Conservation (phyloP, 257 asterid genomes). For the Gardenia jasminoides region DNA sequence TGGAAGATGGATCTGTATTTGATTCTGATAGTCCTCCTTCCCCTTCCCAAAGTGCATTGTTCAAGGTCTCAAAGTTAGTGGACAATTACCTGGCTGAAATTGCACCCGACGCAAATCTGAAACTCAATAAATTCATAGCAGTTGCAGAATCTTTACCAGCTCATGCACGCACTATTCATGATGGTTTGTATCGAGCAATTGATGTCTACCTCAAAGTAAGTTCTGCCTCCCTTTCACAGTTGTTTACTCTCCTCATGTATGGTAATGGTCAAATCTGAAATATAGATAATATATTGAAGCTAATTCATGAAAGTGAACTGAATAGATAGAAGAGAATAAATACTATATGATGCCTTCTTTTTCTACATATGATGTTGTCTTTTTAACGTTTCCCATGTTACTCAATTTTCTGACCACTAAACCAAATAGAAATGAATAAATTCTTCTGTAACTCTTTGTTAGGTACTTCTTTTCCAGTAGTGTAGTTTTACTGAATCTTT, state of each 20-base stretch:
- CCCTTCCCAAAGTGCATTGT: constrained; percentile 74
- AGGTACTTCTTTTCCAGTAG: not conserved
- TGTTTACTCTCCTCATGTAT: not conserved
- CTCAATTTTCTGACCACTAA: not conserved
- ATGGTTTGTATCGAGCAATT: constrained; percentile 83
- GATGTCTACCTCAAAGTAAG: constrained; percentile 93
- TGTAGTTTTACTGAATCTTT: not conserved
- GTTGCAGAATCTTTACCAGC: constrained; percentile 78
- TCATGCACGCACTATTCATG: constrained; percentile 73
- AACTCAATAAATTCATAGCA: constrained; percentile 70
- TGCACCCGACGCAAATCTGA: constrained; percentile 88
- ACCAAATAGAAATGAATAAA: not conserved
- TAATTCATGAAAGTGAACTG: not conserved
- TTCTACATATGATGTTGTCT: not conserved
- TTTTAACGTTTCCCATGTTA: not conserved
- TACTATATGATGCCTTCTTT: not conserved
- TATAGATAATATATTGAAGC: not conserved
- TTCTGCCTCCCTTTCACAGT: not conserved
- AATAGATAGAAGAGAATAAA: not conserved
- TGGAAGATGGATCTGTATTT: constrained; percentile 70
- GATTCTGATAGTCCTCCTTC: constrained; percentile 68
- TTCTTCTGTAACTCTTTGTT: not conserved
- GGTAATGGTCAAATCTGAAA: not conserved
- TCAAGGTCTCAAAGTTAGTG: constrained; percentile 76
- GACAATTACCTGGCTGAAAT: constrained; percentile 86